Evolutionary conservation across 2,329 filamentous ascomycete species (phyloP).

Genomic region (Atkinsonella hypoxylon): DNA sequence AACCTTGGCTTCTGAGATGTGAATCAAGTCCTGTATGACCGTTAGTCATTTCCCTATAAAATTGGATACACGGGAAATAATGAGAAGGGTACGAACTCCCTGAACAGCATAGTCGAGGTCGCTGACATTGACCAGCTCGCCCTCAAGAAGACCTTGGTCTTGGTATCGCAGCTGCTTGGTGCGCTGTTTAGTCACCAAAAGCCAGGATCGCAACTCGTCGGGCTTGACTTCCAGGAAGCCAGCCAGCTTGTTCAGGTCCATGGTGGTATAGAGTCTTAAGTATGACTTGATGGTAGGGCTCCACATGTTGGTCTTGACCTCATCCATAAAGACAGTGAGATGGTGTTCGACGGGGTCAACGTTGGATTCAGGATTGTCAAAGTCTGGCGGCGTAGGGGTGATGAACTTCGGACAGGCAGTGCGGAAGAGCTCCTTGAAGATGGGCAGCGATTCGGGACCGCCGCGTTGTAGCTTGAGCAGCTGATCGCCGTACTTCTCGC

Average conservation of each 20-base stretch:
- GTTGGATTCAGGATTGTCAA: constrained; percentile 92
- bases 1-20: constrained; percentile 97
- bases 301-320: constrained; percentile 99
- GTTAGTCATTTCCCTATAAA: too few relatives aligned
- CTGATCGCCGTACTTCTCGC: constrained; percentile 99
- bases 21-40: constrained; percentile 67
- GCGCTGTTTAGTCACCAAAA: constrained; percentile 97
- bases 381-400: constrained; percentile 90
- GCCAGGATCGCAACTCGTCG: constrained; percentile 88
- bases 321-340: constrained; percentile 96
- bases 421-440: constrained; percentile 98
- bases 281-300: constrained; percentile 97
- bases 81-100: constrained; percentile 49
- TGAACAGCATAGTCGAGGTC: constrained; percentile 97
- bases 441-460: constrained; percentile 84
- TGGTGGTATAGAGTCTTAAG: constrained; percentile 96
- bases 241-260: constrained; percentile 96
- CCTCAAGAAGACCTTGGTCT: constrained; percentile 77
- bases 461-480: constrained; percentile 93
- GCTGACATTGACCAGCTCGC: constrained; percentile 83
- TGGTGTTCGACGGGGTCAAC: constrained; percentile 97
- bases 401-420: constrained; percentile 99
- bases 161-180: constrained; percentile 93
- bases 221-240: constrained; percentile 94
- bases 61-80: constrained; percentile 1